Conservation (phyloP, 1,139 yeast genomes). For the Protomyces arabidopsidicola region DNA sequence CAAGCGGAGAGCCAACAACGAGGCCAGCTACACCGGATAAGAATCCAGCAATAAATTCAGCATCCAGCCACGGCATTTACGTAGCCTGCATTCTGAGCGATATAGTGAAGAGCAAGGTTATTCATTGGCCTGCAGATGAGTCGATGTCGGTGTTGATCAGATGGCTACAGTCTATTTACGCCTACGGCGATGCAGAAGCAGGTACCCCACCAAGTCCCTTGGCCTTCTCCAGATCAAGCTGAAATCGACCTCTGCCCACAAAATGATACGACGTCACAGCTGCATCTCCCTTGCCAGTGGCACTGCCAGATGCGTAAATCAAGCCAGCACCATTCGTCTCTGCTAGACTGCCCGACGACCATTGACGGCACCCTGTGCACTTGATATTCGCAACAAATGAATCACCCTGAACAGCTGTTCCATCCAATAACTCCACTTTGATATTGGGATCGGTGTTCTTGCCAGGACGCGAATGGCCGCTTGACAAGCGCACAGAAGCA, state of each 20-base stretch:
- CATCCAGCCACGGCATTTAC: neutral
- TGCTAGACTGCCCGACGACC: constrained; percentile 4
- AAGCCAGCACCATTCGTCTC: constrained; percentile 3
- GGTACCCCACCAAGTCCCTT: constrained; percentile 14
- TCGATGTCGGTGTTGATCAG: neutral
- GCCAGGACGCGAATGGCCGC: constrained; percentile 14
- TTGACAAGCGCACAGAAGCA: neutral
- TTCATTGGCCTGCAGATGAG: neutral
- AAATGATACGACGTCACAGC: constrained; percentile 21
- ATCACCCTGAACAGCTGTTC: constrained; percentile 4
- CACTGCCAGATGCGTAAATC: constrained; percentile 11
- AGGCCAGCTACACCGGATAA: constrained; percentile 35
- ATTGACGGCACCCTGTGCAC: constrained; percentile 5
- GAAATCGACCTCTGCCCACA: constrained; percentile 5
- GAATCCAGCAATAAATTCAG: constrained; percentile 33
- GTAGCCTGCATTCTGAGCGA: neutral
- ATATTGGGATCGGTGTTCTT: neutral
- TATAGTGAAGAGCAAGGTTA: neutral
- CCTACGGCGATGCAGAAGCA: neutral
- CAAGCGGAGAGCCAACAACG: constrained; percentile 35
- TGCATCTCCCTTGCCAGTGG: constrained; percentile 5
- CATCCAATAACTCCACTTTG: constrained; percentile 3
- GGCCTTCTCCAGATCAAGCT: constrained; percentile 6
- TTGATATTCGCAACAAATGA: constrained; percentile 8
- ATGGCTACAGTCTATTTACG: neutral